A percentile compares a stretch with the other conserved stretches of the same genome.
phyloP scores from a whole-genome alignment of 306 rosid genomes.

The Mimosa pudica region DNA sequence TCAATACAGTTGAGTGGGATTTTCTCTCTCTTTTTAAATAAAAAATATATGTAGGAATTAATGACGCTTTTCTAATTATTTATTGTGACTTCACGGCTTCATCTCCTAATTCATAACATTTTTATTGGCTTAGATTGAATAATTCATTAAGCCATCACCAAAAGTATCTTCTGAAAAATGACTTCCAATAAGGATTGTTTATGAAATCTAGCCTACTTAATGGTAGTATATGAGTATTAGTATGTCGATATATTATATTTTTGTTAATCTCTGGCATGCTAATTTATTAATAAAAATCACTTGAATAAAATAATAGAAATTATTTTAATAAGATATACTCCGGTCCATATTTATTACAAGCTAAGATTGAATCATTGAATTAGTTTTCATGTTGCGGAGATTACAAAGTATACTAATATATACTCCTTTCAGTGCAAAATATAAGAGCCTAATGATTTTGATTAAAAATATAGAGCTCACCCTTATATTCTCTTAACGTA shows the following conservation, averaged over 20 bases:
- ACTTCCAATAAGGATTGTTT: not conserved
- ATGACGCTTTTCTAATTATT: not conserved
- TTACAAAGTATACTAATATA: not conserved
- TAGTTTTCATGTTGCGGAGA: not conserved
- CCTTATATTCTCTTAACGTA: too few species aligned
- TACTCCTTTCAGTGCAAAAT: too few species aligned
- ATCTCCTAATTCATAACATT: not conserved
- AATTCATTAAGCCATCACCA: not conserved
- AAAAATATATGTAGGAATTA: not conserved
- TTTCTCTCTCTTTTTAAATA: not conserved
- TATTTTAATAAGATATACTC: too few species aligned
- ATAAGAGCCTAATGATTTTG: too few species aligned
- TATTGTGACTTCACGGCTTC: not conserved
- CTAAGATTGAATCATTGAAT: not conserved
- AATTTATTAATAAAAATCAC: too few species aligned
- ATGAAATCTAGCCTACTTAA: not conserved
- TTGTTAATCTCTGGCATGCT: too few species aligned
- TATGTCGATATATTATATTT: too few species aligned
- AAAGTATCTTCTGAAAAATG: not conserved
- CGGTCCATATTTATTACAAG: too few species aligned
- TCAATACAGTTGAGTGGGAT: not conserved
- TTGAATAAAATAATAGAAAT: too few species aligned
- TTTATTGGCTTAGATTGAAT: not conserved
- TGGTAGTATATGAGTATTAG: not conserved
- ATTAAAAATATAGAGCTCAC: too few species aligned